Conservation (phyloP, 2,329 filamentous ascomycete species). For the Colletotrichum spaethianum region DNA sequence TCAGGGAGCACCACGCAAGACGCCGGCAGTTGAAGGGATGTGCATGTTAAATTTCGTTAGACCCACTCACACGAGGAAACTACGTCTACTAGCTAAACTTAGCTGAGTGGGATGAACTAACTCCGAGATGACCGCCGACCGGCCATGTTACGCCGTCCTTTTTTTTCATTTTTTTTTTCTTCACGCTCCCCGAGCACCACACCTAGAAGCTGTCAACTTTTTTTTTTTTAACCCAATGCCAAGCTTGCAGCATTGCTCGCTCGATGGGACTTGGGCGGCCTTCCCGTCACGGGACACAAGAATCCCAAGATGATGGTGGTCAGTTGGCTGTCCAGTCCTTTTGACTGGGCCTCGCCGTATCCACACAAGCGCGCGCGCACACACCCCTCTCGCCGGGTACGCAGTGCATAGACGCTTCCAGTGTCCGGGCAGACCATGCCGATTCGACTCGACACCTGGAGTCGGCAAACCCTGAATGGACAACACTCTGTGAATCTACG, state of each 20-base stretch:
- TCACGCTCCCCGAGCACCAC: no score
- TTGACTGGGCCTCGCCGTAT: background rate
- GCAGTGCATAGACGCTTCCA: slow-evolving; percentile 25
- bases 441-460: slow-evolving; percentile 6
- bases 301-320: slow-evolving; percentile 14
- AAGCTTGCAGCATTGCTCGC: slow-evolving; percentile 14
- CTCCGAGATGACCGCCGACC: slow-evolving; percentile 34
- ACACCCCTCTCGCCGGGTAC: background rate
- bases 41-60: slow-evolving; percentile 40
- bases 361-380: background rate
- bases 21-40: slow-evolving; percentile 39
- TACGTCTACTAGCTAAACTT: slow-evolving; percentile 37
- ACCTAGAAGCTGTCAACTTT: background rate
- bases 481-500: slow-evolving; percentile 3
- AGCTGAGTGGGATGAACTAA: slow-evolving; percentile 41
- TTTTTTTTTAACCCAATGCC: background rate
- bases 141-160: slow-evolving; percentile 13
- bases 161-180: background rate
- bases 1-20: slow-evolving; percentile 6
- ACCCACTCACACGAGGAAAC: slow-evolving; percentile 41
- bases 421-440: slow-evolving; percentile 27
- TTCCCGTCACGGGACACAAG: slow-evolving; percentile 3
- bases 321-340: slow-evolving; percentile 15
- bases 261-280: slow-evolving; percentile 1
- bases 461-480: slow-evolving; percentile 4